phyloP scores from a whole-genome alignment of 2,329 filamentous ascomycete genomes.

The Beauveria sp. region DNA sequence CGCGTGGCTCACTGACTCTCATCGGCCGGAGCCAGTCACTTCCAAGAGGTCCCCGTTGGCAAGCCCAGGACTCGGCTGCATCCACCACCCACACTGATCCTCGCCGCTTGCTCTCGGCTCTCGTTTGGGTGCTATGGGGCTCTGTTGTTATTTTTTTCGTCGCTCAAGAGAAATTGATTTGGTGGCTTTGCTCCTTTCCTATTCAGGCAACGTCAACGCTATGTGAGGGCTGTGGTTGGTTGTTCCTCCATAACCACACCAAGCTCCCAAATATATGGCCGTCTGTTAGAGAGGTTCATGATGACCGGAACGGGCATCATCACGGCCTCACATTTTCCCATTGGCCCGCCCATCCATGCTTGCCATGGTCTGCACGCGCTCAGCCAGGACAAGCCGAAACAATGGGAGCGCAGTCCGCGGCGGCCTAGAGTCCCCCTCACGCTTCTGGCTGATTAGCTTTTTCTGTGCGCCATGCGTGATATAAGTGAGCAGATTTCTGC shows the following conservation, averaged over 20 bases:
- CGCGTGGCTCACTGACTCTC: no score
- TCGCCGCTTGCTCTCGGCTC: background rate
- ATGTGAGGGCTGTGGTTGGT: constrained; percentile 11
- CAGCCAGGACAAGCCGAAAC: background rate
- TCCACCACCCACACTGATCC: background rate
- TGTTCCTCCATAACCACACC: constrained; percentile 11
- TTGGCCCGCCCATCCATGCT: constrained; percentile 1
- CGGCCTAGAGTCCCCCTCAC: background rate
- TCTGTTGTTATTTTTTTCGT: background rate
- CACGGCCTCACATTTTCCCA: background rate
- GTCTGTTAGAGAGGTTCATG: constrained; percentile 12
- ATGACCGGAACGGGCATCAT: background rate
- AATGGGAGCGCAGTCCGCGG: background rate
- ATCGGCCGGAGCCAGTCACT: no score
- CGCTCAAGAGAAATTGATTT: background rate
- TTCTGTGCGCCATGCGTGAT: constrained; percentile 3
- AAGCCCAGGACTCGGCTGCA: background rate
- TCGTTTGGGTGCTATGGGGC: background rate
- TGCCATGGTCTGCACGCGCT: background rate
- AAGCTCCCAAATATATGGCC: constrained; percentile 9
- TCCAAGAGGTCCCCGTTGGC: no score
- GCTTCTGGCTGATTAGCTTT: background rate
- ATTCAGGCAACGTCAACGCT: constrained; percentile 7
- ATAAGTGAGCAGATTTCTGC: background rate
- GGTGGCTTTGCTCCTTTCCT: constrained; percentile 1